phyloP scores from a whole-genome alignment of 192 early-diverging fungal genomes.

The Gigaspora rosea region DNA sequence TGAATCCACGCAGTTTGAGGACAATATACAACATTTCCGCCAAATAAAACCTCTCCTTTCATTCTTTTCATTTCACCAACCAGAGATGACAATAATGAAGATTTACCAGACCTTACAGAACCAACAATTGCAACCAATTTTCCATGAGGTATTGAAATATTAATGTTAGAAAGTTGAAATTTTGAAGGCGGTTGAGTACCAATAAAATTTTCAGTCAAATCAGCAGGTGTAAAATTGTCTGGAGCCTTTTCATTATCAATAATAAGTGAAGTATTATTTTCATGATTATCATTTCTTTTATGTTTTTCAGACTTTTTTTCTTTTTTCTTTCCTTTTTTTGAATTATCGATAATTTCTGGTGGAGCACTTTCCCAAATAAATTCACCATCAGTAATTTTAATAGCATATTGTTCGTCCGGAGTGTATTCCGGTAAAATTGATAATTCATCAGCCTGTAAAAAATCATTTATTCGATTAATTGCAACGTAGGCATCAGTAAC shows the following conservation, averaged over 20 bases:
- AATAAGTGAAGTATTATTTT: background rate
- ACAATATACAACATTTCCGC: constrained; percentile 58
- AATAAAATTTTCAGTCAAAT: constrained; percentile 32
- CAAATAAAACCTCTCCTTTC: constrained; percentile 49
- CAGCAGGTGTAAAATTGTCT: constrained; percentile 44
- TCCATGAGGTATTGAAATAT: constrained; percentile 47
- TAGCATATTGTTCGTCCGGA: constrained; percentile 46
- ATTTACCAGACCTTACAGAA: constrained; percentile 62
- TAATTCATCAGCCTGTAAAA: constrained; percentile 64
- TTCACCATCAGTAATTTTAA: constrained; percentile 59
- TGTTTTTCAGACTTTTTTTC: constrained; percentile 52
- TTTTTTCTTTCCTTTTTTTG: constrained; percentile 30
- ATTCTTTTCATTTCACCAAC: constrained; percentile 65
- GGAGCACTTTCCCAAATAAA: constrained; percentile 66
- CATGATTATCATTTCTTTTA: constrained; percentile 45
- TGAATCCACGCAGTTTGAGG: constrained; percentile 70
- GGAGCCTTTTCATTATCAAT: background rate
- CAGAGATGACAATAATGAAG: constrained; percentile 63
- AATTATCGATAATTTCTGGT: constrained; percentile 32
- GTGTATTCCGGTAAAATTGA: constrained; percentile 51
- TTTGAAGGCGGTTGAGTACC: constrained; percentile 43
- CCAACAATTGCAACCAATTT: constrained; percentile 68
- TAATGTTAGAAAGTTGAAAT: constrained; percentile 49
- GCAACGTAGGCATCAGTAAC: constrained; percentile 56
- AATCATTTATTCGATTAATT: constrained; percentile 58